Evolutionary conservation across 805 yeast genomes (phyloP), one percentile per base, ranked within the genome.

Genomic region (Candida piceae): DNA sequence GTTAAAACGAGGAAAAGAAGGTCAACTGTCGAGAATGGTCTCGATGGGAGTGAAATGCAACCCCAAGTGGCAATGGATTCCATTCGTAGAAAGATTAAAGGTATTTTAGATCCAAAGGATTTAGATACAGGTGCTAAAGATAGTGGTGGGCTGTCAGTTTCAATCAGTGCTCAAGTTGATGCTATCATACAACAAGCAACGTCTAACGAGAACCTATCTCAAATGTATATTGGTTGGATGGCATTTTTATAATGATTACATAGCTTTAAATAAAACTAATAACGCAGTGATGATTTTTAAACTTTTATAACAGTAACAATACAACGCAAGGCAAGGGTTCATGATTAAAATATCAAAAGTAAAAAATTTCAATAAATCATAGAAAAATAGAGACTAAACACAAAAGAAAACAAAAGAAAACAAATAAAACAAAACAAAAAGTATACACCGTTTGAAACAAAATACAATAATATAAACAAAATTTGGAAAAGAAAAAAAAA

Each of bases 221-320:
- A 73, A 47, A 90, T 93, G 98, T 93, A 86, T 59, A 78, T 84
- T 18, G 99, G 99, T 3, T 93, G 99, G 99, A 67, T 78, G 62
- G 74, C 93, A 7, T 79, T 80, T 58, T 69, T 81, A 67, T 78
- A 54, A 39, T 30, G 8, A 16, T n/a, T 15, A 13, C 15, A 12
- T 13, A 19, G 9, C 2, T 8, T 28, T 16, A 5, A 8, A 12
- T 26, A 16, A 7, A 11, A 11, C 7, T 18, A 16, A n/a, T 20
- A 19, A 12, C n/a, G 23, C n/a, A n/a, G n/a, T n/a, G n/a, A n/a
- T n/a, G n/a, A n/a, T n/a, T n/a, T n/a, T n/a, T n/a, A n/a, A n/a
- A n/a, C n/a, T n/a, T n/a, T n/a, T n/a, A n/a, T n/a, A n/a, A n/a
- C n/a, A n/a, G n/a, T n/a, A n/a, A n/a, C n/a, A n/a, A n/a, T n/a